These are phyloP conservation scores for Russula ochroleuca DNA, from an alignment of 768 basidiomycete genomes.

Conservation along the genomic window DNA sequence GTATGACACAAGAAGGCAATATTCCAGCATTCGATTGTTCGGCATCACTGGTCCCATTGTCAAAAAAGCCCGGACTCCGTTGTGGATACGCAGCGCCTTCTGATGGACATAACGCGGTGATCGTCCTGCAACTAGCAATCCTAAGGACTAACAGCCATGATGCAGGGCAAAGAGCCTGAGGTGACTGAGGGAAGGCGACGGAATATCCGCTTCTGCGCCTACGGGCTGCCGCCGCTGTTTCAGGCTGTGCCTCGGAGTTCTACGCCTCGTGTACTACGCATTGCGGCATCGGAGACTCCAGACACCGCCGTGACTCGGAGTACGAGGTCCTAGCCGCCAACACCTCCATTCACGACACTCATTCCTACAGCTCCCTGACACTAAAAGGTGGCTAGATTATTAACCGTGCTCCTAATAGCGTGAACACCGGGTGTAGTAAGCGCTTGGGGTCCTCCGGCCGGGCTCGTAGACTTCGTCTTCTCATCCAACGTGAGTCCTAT, in stretches of 20 bases:
- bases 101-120: not conserved
- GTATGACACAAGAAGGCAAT: not conserved
- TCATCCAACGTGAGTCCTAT: slow-evolving; percentile 5
- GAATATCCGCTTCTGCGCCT: not conserved
- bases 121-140: not conserved
- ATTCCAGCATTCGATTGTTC: not conserved
- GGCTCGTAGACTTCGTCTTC: slow-evolving; percentile 2
- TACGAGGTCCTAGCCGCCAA: not conserved
- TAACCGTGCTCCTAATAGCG: not conserved
- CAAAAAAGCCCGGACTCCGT: not conserved
- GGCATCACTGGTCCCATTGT: not conserved
- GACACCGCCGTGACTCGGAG: not conserved
- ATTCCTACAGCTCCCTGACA: not conserved
- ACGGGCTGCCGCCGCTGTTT: not conserved
- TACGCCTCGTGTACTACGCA: slow-evolving; percentile 9
- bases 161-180: not conserved
- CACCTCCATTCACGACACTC: not conserved
- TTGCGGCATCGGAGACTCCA: not conserved
- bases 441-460: not conserved
- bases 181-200: not conserved
- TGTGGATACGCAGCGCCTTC: not conserved
- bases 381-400: not conserved
- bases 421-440: not conserved
- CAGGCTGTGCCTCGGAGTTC: not conserved
- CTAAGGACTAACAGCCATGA: not conserved